phyloP scores from a whole-genome alignment of 2,329 filamentous ascomycete genomes.

The Fusarium robinianum region DNA sequence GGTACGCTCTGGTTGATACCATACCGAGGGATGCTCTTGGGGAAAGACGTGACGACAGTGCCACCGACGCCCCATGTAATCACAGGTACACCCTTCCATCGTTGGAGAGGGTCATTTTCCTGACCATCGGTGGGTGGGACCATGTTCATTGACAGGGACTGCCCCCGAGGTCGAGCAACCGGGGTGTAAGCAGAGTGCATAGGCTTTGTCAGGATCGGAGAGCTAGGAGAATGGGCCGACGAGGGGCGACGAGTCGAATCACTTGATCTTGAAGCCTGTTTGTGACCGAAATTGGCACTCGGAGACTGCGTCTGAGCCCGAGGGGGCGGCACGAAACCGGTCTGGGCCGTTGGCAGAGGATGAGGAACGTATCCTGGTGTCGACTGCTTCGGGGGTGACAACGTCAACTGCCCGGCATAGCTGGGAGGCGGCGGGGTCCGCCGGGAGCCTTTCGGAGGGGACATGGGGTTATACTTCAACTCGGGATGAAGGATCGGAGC shows the following conservation, averaged over 20 bases:
- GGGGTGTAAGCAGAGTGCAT: conserved; percentile 38
- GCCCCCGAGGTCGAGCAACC: conserved; percentile 51
- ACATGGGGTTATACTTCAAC: conserved; percentile 46
- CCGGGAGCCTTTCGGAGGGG: conserved; percentile 40
- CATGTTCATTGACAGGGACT: conserved; percentile 61
- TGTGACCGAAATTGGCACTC: conserved; percentile 50
- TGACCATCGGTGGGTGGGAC: conserved; percentile 67
- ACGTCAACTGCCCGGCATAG: conserved; percentile 46
- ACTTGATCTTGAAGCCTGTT: conserved; percentile 37
- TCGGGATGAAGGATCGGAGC: conserved; percentile 36
- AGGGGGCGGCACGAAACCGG: conserved; percentile 58
- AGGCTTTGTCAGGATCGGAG: conserved; percentile 39
- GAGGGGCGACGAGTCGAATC: conserved; percentile 60
- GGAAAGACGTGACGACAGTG: conserved; percentile 80
- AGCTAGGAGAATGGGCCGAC: conserved; percentile 53
- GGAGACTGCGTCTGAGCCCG: conserved; percentile 68
- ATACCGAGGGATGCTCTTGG: conserved; percentile 86
- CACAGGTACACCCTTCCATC: conserved; percentile 89
- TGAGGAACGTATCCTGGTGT: conserved; percentile 57
- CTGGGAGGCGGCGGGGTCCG: conserved; percentile 57
- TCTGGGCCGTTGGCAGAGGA: conserved; percentile 37
- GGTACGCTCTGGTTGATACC: conserved; percentile 72
- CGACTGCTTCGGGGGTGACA: conserved; percentile 61
- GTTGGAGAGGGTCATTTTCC: conserved; percentile 75
- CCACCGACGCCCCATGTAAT: conserved; percentile 90